Conservation (phyloP, 495 filamentous ascomycete genomes). For the Aspergillus affinis region DNA sequence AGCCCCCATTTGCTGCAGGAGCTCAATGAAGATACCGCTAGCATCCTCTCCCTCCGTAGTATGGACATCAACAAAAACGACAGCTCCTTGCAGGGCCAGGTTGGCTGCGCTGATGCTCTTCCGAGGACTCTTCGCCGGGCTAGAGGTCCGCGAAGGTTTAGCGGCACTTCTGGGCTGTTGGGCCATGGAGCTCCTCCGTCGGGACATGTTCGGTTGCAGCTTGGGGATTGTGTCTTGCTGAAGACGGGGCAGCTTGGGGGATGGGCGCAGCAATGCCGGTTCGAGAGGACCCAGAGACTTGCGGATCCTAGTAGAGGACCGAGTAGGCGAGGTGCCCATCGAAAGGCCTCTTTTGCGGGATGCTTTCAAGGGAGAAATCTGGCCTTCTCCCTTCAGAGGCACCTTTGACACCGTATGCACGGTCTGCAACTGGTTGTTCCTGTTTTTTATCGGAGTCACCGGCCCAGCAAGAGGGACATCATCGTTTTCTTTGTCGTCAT, state of each 20-base stretch:
- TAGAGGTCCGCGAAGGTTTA: slow-evolving; percentile 25
- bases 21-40: slow-evolving; percentile 77
- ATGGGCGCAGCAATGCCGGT: slow-evolving; percentile 21
- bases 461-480: slow-evolving; percentile 26
- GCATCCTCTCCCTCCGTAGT: slow-evolving; percentile 86
- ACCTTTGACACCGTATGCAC: slow-evolving; percentile 76
- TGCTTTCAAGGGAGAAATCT: slow-evolving; percentile 58
- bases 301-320: slow-evolving; percentile 35
- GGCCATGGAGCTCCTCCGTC: slow-evolving; percentile 3
- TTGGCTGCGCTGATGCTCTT: slow-evolving; percentile 23
- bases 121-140: slow-evolving; percentile 33
- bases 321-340: slow-evolving; percentile 35
- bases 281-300: slow-evolving; percentile 25
- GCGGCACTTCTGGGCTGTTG: slow-evolving; percentile 1
- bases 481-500: slow-evolving; percentile 38
- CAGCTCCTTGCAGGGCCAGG: slow-evolving; percentile 61
- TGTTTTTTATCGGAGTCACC: slow-evolving; percentile 34
- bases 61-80: slow-evolving; percentile 92
- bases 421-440: slow-evolving; percentile 35
- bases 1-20: slow-evolving; percentile 83
- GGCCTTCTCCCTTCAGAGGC: slow-evolving; percentile 66
- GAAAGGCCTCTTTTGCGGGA: slow-evolving; percentile 54
- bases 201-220: slow-evolving; percentile 8
- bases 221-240: slow-evolving; percentile 25
- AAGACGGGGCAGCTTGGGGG: slow-evolving; percentile 27